A percentile compares a stretch with the other conserved stretches of the same genome.
These are phyloP conservation scores for Aspergillus floridensis DNA, from an alignment of 2,329 filamentous ascomycete species.

Conservation along the genomic window DNA sequence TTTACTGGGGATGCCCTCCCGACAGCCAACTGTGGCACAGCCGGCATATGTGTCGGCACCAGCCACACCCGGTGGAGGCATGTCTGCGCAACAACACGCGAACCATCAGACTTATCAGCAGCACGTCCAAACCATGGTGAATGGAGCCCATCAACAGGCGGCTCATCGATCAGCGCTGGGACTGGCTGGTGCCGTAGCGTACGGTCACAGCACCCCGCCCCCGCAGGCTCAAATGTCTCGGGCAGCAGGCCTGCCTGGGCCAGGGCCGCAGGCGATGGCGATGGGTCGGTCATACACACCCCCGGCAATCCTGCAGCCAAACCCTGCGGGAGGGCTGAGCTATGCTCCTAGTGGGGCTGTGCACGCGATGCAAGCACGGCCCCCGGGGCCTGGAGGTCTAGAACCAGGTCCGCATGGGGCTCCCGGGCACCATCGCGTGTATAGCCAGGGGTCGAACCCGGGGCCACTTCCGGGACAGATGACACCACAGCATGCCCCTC, in stretches of 20 bases:
- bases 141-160: constrained; percentile 34
- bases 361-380: constrained; percentile 29
- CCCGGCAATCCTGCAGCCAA: constrained; percentile 34
- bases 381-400: constrained; percentile 24
- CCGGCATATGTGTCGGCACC: constrained; percentile 28
- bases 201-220: constrained; percentile 36
- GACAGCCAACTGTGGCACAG: constrained; percentile 24
- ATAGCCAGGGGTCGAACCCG: constrained; percentile 36
- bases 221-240: constrained; percentile 29
- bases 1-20: constrained; percentile 29
- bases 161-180: constrained; percentile 34
- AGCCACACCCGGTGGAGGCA: constrained; percentile 21
- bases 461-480: constrained; percentile 28
- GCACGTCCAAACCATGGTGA: constrained; percentile 40
- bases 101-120: constrained; percentile 36
- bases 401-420: constrained; percentile 19
- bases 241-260: constrained; percentile 22
- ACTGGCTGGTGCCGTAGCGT: constrained; percentile 26
- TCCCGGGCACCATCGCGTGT: constrained; percentile 35
- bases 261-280: constrained; percentile 25
- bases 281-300: constrained; percentile 42
- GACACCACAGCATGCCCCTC: constrained; percentile 29
- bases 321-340: constrained; percentile 26
- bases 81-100: constrained; percentile 19
- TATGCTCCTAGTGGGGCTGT: constrained; percentile 31